phyloP scores from a whole-genome alignment of 345 rosid species.

The Hibiscus trionum region DNA sequence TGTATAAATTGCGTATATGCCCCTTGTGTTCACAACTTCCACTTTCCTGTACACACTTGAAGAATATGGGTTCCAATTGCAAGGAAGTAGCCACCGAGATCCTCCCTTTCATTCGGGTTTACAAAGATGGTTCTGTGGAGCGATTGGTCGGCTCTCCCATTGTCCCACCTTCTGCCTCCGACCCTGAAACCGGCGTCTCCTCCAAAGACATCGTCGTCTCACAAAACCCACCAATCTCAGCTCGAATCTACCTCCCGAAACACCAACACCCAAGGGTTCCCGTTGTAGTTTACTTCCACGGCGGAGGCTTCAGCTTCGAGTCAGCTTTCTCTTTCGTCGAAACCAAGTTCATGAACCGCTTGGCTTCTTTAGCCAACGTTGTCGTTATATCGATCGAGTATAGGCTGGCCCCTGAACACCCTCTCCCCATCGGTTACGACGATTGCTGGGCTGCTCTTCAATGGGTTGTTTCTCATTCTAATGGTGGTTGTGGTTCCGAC shows the following conservation, averaged over 20 bases:
- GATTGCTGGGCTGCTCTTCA: slow-evolving; percentile 40
- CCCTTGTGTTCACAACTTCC: no score
- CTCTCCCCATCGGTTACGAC: slow-evolving; percentile 27
- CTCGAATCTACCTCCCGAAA: slow-evolving; percentile 35
- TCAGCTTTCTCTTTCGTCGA: slow-evolving; percentile 28
- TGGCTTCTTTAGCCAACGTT: slow-evolving; percentile 21
- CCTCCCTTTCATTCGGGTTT: slow-evolving; percentile 18
- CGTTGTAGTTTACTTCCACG: slow-evolving; percentile 36
- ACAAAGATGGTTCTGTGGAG: slow-evolving; percentile 30
- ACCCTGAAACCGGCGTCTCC: slow-evolving; percentile 32
- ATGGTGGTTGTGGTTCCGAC: background rate
- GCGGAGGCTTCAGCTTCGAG: slow-evolving; percentile 37
- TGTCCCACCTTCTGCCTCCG: slow-evolving; percentile 15
- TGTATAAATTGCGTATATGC: no score
- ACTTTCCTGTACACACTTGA: no score
- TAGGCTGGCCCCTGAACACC: slow-evolving; percentile 40
- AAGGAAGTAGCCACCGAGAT: slow-evolving; percentile 26
- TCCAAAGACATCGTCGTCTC: slow-evolving; percentile 32
- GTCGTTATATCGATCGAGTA: slow-evolving; percentile 39
- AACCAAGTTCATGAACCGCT: slow-evolving; percentile 14
- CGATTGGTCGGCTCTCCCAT: slow-evolving; percentile 17
- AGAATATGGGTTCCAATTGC: background rate
- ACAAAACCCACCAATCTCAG: slow-evolving; percentile 20
- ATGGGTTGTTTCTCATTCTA: slow-evolving; percentile 29
- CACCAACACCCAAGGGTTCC: slow-evolving; percentile 23